Conservation (phyloP, 2,329 filamentous ascomycete species). For the Penicillium capsulatum region DNA sequence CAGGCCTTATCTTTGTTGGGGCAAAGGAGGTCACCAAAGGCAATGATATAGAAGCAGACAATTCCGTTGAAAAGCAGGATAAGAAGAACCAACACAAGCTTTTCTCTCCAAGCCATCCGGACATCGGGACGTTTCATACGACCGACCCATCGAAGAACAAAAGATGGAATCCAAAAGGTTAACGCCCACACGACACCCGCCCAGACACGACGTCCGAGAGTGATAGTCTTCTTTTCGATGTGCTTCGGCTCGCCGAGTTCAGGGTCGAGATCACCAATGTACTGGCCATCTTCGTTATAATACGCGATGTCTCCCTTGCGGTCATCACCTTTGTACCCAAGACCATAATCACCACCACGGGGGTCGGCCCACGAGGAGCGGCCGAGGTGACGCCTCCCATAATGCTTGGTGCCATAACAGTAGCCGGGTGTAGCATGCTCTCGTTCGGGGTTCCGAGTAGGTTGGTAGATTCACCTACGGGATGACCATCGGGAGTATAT, state of each 20-base stretch:
- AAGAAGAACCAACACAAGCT: constrained; percentile 74
- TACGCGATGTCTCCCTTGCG: constrained; percentile 65
- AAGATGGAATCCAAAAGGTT: constrained; percentile 94
- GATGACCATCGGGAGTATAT: constrained; percentile 61
- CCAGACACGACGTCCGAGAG: constrained; percentile 68
- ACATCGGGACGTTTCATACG: constrained; percentile 98
- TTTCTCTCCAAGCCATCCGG: constrained; percentile 95
- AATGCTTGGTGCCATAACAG: constrained; percentile 46
- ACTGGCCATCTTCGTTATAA: constrained; percentile 66
- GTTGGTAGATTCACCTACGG: constrained; percentile 56
- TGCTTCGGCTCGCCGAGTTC: constrained; percentile 73
- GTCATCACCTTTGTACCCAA: constrained; percentile 80
- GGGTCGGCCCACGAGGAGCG: constrained; percentile 48
- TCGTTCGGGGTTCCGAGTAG: constrained; percentile 69
- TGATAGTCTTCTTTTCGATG: constrained; percentile 65
- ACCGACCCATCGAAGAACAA: constrained; percentile 71
- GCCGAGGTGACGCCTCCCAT: constrained; percentile 53
- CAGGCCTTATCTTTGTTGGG: constrained; percentile 90
- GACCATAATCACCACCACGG: constrained; percentile 75
- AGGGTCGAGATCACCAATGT: constrained; percentile 66
- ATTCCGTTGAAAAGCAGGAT: constrained; percentile 76
- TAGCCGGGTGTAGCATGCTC: constrained; percentile 42
- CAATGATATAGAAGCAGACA: constrained; percentile 89
- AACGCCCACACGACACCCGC: constrained; percentile 75
- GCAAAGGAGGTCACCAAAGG: constrained; percentile 78